These are phyloP conservation scores for Dothidotthia symphoricarpi DNA, from an alignment of 2,329 filamentous ascomycete species.

Conservation along the genomic window DNA sequence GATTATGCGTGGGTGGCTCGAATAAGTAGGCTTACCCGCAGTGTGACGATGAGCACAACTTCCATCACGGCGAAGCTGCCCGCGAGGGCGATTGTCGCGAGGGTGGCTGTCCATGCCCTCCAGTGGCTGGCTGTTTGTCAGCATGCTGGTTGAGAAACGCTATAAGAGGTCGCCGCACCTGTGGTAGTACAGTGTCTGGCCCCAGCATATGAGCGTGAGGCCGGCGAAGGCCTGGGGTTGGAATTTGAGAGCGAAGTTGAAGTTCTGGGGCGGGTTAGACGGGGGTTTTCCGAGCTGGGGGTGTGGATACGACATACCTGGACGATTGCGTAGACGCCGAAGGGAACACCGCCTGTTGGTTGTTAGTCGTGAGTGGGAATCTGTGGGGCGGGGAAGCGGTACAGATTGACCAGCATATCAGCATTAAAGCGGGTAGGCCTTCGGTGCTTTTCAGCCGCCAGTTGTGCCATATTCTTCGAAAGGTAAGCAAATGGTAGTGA, in stretches of 20 bases:
- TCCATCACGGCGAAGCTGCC: constrained; percentile 55
- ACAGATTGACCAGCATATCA: constrained; percentile 64
- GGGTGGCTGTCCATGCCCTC: constrained; percentile 48
- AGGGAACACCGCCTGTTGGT: constrained; percentile 44
- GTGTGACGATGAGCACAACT: constrained; percentile 56
- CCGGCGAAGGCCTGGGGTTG: constrained; percentile 56
- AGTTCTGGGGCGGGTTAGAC: constrained; percentile 45
- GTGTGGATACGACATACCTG: too few species aligned
- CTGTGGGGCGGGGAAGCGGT: constrained; percentile 3
- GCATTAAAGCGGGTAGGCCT: constrained; percentile 60
- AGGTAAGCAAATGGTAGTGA: constrained; percentile 10
- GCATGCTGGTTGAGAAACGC: neutral
- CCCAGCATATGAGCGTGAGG: constrained; percentile 53
- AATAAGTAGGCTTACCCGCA: constrained; percentile 46
- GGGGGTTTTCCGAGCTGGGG: too few species aligned
- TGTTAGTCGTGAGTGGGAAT: constrained; percentile 6
- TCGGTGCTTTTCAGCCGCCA: constrained; percentile 61
- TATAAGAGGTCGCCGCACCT: constrained; percentile 35
- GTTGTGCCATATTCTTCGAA: constrained; percentile 57
- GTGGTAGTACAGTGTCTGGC: constrained; percentile 53
- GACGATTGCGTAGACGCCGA: constrained; percentile 54
- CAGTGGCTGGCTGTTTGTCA: constrained; percentile 43
- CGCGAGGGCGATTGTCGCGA: constrained; percentile 44
- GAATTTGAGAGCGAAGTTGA: constrained; percentile 55
- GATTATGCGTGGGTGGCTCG: too few species aligned